Conservation (phyloP, 306 rosid species). For the Corylus avellana region DNA sequence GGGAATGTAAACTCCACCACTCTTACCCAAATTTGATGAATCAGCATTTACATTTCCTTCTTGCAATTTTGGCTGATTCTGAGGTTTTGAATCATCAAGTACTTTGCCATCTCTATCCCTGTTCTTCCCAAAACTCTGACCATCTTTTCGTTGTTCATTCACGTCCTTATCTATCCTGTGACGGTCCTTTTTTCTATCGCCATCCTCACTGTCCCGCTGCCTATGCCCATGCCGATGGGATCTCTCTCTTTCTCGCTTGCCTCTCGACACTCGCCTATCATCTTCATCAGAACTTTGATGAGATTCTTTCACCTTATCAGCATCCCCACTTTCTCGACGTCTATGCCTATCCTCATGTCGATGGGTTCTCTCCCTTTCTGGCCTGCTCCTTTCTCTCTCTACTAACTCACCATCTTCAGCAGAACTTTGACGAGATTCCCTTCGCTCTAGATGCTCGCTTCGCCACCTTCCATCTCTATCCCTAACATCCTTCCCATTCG, state of each 20-base stretch:
- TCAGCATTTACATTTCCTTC: constrained; percentile 48
- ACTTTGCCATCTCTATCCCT: constrained; percentile 41
- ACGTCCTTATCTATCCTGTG: constrained; percentile 32
- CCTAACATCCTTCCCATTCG: constrained; percentile 18
- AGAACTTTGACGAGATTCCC: constrained; percentile 25
- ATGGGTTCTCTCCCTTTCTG: constrained; percentile 26
- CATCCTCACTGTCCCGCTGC: constrained; percentile 30
- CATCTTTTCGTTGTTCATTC: constrained; percentile 33
- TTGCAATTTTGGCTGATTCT: constrained; percentile 22
- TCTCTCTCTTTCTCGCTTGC: constrained; percentile 29
- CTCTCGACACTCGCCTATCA: constrained; percentile 24
- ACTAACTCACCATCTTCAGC: constrained; percentile 43
- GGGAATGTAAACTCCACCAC: constrained; percentile 94
- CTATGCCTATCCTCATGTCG: constrained; percentile 20
- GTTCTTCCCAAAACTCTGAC: constrained; percentile 29
- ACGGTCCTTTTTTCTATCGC: constrained; percentile 29
- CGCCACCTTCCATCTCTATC: constrained; percentile 31
- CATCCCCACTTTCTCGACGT: constrained; percentile 27
- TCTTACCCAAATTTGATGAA: constrained; percentile 62
- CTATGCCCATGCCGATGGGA: constrained; percentile 24
- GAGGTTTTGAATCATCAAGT: constrained; percentile 37
- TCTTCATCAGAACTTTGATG: constrained; percentile 37
- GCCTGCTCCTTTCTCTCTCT: constrained; percentile 26
- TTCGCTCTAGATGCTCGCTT: constrained; percentile 21
- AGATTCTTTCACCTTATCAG: constrained; percentile 23